Conservation (phyloP, 177 flowering plant species). For the Vitis hybrid region DNA sequence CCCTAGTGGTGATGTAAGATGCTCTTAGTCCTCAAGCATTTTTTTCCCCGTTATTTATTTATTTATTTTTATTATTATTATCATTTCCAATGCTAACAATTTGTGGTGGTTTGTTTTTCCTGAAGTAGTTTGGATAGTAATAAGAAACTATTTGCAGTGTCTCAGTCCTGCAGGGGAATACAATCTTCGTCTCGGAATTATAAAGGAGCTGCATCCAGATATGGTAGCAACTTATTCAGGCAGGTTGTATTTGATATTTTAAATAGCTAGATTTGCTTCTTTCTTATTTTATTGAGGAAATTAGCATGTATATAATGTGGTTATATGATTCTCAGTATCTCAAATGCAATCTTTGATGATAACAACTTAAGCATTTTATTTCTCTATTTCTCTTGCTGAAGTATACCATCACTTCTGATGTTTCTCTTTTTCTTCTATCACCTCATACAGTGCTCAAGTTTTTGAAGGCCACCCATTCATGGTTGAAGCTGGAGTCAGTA, state of each 20-base stretch:
- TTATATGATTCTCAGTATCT: background rate
- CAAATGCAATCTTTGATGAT: background rate
- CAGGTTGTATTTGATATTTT: constrained; percentile 51
- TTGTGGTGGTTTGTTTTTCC: background rate
- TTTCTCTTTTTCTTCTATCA: constrained; percentile 3
- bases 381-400: background rate
- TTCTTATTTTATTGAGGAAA: background rate
- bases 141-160: constrained; percentile 52
- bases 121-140: background rate
- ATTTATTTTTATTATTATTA: too few species aligned
- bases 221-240: constrained; percentile 98
- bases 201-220: constrained; percentile 97
- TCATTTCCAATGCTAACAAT: background rate
- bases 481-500: constrained; percentile 95
- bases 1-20: constrained; percentile 91
- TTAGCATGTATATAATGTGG: background rate
- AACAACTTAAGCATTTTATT: background rate
- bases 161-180: constrained; percentile 99
- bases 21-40: background rate
- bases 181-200: constrained; percentile 94
- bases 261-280: background rate
- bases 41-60: background rate
- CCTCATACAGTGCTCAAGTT: constrained; percentile 76
- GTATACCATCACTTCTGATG: constrained; percentile 5
- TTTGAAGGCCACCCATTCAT: constrained; percentile 99